These are phyloP conservation scores for Termitomyces sp. DNA, from an alignment of 768 basidiomycete genomes.

Conservation along the genomic window DNA sequence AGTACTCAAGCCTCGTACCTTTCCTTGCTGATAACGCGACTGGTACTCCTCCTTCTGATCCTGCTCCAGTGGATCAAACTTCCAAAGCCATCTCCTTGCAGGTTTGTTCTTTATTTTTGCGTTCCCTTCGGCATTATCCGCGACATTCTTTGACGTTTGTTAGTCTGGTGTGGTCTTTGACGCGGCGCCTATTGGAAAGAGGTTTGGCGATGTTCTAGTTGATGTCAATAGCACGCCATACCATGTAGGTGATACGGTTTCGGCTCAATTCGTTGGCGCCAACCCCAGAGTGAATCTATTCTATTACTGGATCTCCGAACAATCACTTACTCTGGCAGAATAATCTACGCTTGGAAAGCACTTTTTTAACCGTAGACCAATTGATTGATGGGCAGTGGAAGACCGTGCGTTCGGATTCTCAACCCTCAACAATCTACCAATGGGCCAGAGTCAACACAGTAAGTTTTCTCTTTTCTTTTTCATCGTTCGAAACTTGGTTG, in stretches of 20 bases:
- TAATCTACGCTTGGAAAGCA: slow-evolving; percentile 67
- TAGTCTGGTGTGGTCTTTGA: slow-evolving; percentile 64
- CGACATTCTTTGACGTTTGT: not conserved
- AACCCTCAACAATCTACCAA: slow-evolving; percentile 65
- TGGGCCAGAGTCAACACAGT: slow-evolving; percentile 59
- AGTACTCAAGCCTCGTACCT: slow-evolving; percentile 60
- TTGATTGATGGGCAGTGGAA: slow-evolving; percentile 45
- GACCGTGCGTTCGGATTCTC: slow-evolving; percentile 65
- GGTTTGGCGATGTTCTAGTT: slow-evolving; percentile 55
- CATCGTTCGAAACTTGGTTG: not conserved
- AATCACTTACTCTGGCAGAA: slow-evolving; percentile 40
- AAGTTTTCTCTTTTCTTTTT: slow-evolving; percentile 16
- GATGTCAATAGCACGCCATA: slow-evolving; percentile 52
- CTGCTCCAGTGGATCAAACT: slow-evolving; percentile 59
- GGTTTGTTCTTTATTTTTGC: slow-evolving; percentile 24
- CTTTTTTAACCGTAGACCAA: slow-evolving; percentile 65
- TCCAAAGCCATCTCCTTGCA: slow-evolving; percentile 64
- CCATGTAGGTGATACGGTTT: slow-evolving; percentile 50
- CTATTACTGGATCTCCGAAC: not conserved
- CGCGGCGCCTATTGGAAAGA: slow-evolving; percentile 44
- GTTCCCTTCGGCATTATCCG: not conserved
- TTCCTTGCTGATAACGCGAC: slow-evolving; percentile 48
- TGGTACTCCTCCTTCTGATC: slow-evolving; percentile 52
- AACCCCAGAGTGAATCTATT: slow-evolving; percentile 58
- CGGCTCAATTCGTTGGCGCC: slow-evolving; percentile 65